Percentiles rank a stretch among this genome's conserved stretches.
Evolutionary conservation across 176 grass and related monocot species (phyloP).

Genomic region (Zizania latifolia): DNA sequence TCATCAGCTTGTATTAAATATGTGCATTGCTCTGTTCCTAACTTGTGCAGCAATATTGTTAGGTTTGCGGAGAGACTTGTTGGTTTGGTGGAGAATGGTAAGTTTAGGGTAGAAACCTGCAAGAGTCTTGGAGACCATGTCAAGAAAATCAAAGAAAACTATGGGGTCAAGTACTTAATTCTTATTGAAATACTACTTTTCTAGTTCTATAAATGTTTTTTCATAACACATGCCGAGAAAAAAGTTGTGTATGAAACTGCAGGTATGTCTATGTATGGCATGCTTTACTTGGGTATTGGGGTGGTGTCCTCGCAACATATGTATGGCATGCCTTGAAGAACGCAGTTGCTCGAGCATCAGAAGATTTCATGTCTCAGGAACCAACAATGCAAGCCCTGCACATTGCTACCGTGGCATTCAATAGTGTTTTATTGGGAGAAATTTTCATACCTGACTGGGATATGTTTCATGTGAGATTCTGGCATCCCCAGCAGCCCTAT

Average conservation of each 20-base stretch:
- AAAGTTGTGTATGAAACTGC: background rate
- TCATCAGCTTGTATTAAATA: background rate
- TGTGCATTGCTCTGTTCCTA: background rate
- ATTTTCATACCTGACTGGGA: conserved; percentile 60
- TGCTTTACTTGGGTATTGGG: conserved; percentile 55
- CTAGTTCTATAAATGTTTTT: background rate
- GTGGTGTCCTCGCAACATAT: conserved; percentile 31
- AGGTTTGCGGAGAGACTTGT: conserved; percentile 46
- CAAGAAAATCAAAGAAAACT: conserved; percentile 39
- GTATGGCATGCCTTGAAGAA: conserved; percentile 28
- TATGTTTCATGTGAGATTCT: conserved; percentile 60
- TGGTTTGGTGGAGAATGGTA: conserved; percentile 44
- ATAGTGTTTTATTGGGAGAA: conserved; percentile 52
- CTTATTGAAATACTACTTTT: background rate
- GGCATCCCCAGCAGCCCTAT: background rate
- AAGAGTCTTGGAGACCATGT: conserved; percentile 35
- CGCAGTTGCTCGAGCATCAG: conserved; percentile 53
- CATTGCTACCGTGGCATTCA: conserved; percentile 44
- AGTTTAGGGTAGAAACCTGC: conserved; percentile 37
- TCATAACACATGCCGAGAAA: background rate
- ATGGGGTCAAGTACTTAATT: conserved; percentile 42
- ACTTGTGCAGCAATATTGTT: background rate
- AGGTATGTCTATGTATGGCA: conserved; percentile 51
- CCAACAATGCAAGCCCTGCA: conserved; percentile 47
- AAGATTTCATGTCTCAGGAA: conserved; percentile 56